Evolutionary conservation across 2,329 filamentous ascomycete species (phyloP).

Genomic region (Epichloe sibirici): DNA sequence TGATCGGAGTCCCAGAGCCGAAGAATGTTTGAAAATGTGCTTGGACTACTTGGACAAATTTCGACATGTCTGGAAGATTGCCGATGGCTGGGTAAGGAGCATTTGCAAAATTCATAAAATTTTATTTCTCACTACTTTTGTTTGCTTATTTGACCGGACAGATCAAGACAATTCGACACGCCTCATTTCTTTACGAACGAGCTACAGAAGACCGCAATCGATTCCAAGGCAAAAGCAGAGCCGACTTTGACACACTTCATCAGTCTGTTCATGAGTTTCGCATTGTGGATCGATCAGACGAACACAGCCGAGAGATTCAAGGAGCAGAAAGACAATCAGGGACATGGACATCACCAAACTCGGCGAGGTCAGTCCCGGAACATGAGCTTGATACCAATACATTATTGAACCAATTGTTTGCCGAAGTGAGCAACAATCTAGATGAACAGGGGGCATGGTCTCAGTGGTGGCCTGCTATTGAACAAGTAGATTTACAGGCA

Average conservation of each 20-base stretch:
- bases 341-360: neutral
- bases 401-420: slow-evolving; percentile 13
- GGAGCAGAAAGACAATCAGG: slow-evolving; percentile 10
- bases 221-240: slow-evolving; percentile 15
- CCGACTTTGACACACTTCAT: slow-evolving; percentile 18
- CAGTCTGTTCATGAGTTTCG: slow-evolving; percentile 21
- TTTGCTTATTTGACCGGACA: neutral
- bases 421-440: slow-evolving; percentile 15
- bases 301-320: slow-evolving; percentile 18
- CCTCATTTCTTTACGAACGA: slow-evolving; percentile 15
- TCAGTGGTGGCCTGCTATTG: slow-evolving; percentile 16
- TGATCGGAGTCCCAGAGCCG: slow-evolving; percentile 15
- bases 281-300: slow-evolving; percentile 18
- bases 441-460: slow-evolving; percentile 17
- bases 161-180: slow-evolving; percentile 16
- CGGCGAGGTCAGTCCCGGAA: neutral
- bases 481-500: slow-evolving; percentile 10
- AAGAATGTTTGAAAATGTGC: slow-evolving; percentile 13
- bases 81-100: slow-evolving; percentile 16
- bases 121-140: neutral
- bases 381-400: slow-evolving; percentile 10
- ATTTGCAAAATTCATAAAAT: neutral
- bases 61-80: slow-evolving; percentile 17
- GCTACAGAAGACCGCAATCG: slow-evolving; percentile 11
- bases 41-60: slow-evolving; percentile 17